These are phyloP conservation scores for Penicillium psychrosexuale DNA, from an alignment of 2,329 filamentous ascomycete species.

Conservation along the genomic window DNA sequence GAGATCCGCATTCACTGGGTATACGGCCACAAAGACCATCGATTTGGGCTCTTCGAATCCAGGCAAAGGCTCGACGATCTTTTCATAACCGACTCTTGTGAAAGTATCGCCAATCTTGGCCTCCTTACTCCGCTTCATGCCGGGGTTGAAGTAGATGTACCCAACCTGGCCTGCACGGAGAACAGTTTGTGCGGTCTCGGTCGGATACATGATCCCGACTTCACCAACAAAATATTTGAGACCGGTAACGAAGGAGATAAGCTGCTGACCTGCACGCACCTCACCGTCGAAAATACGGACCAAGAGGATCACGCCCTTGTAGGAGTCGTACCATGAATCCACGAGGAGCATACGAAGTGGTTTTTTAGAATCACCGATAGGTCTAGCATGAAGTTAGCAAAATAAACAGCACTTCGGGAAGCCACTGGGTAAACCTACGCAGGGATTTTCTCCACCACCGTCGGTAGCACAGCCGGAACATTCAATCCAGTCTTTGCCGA, in stretches of 20 bases:
- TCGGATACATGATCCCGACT: conserved; percentile 93
- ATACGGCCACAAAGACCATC: conserved; percentile 98
- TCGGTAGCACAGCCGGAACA: conserved; percentile 76
- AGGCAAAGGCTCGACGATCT: conserved; percentile 72
- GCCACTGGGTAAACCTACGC: conserved; percentile 42
- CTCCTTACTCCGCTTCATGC: conserved; percentile 95
- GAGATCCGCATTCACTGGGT: conserved; percentile 86
- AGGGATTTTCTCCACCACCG: conserved; percentile 81
- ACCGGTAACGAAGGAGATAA: conserved; percentile 85
- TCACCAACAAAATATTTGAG: conserved; percentile 91
- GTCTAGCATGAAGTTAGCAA: conserved; percentile 42
- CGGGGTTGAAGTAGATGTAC: conserved; percentile 95
- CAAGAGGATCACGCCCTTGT: conserved; percentile 86
- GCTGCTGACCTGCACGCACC: conserved; percentile 74
- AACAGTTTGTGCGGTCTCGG: conserved; percentile 74
- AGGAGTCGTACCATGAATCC: conserved; percentile 97
- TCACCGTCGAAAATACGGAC: conserved; percentile 88
- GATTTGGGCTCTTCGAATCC: conserved; percentile 97
- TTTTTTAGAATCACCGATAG: conserved; percentile 67
- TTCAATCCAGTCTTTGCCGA: conserved; percentile 94
- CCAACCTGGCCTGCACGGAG: conserved; percentile 91
- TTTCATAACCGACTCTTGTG: conserved; percentile 75
- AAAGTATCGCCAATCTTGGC: conserved; percentile 96
- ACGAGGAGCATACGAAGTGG: conserved; percentile 83
- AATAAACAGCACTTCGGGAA: not conserved